Evolutionary conservation across 129 eudicot species (phyloP), one percentile per base, ranked within the genome.

Genomic region (Flaveria ramosissima): DNA sequence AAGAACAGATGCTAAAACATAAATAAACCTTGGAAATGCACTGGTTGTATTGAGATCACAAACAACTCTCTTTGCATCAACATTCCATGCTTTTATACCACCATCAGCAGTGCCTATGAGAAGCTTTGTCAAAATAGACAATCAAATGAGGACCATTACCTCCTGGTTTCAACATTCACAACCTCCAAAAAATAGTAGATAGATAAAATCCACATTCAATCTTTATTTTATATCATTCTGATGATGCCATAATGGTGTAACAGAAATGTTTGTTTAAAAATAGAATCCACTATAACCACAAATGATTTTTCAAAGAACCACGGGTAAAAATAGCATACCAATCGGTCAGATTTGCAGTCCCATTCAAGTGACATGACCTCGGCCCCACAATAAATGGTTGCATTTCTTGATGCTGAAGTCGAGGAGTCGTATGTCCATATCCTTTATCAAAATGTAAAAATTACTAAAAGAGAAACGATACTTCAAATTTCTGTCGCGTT

Each of bases 11-110:
- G 27, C 24, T 19, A 21, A 57, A 52, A 41, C 68, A 61, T 45
- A 27, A 12, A 7, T 61, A 67, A 74, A 95, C 99, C 96, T 88
- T 75, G 94, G 99, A 81, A 83, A 95, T 72, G 84, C 87, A 78
- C 83, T 84, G 27, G 82, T 83, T 68, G 96, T 84, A 78, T 73
- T 84, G 27, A 95, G 92, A 85, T 95, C 97, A 77, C 99, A 95
- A 77, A 92, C 99, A 88, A 95, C 97, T 83, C 97, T 83, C 65
- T 95, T 95, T 71, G 99, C 89, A 80, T 92, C 99, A 73, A 90
- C 99, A 80, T 95, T 95, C 99, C 99, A 95, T 81, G 97, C 99
- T 89, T 92, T 95, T 71, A 95, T 92, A 78, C 97, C 97, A 72
- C 97, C 99, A 86, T 89, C 88, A 82, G 96, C 96, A 88, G 99